Evolutionary conservation across 192 early-diverging fungal species (phyloP).

Genomic region (Obelidium mucronatum): DNA sequence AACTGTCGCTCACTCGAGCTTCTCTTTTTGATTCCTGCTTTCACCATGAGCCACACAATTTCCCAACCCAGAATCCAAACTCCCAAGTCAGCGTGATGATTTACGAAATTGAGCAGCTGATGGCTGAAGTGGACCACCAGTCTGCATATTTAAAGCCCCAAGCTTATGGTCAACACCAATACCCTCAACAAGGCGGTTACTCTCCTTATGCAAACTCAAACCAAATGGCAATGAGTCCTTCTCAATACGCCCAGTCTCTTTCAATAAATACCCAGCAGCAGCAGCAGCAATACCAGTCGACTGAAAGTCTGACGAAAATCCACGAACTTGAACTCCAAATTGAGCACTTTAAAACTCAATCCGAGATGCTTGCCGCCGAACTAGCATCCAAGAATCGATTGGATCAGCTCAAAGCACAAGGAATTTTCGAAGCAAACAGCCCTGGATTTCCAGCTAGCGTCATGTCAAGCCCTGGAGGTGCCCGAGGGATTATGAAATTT

Average conservation of each 20-base stretch:
- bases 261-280: neutral
- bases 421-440: neutral
- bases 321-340: slow-evolving; percentile 10
- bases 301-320: neutral
- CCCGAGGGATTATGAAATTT: neutral
- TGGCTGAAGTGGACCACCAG: neutral
- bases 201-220: neutral
- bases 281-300: neutral
- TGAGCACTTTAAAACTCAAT: neutral
- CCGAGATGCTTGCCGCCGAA: slow-evolving; percentile 11
- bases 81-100: neutral
- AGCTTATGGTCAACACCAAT: neutral
- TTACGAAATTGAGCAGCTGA: slow-evolving; percentile 16
- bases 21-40: slow-evolving; percentile 8
- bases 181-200: neutral
- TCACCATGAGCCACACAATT: slow-evolving; percentile 7
- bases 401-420: slow-evolving; percentile 12
- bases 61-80: slow-evolving; percentile 5
- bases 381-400: neutral
- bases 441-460: neutral
- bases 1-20: slow-evolving; percentile 15
- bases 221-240: neutral
- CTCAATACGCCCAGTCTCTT: neutral
- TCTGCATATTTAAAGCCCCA: neutral
- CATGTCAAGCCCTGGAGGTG: slow-evolving; percentile 2